A percentile compares a stretch with the other conserved stretches of the same genome.
These are phyloP conservation scores for Plasmodium cynomolgi DNA, from an alignment of 169 alveolate species.

Conservation along the genomic window DNA sequence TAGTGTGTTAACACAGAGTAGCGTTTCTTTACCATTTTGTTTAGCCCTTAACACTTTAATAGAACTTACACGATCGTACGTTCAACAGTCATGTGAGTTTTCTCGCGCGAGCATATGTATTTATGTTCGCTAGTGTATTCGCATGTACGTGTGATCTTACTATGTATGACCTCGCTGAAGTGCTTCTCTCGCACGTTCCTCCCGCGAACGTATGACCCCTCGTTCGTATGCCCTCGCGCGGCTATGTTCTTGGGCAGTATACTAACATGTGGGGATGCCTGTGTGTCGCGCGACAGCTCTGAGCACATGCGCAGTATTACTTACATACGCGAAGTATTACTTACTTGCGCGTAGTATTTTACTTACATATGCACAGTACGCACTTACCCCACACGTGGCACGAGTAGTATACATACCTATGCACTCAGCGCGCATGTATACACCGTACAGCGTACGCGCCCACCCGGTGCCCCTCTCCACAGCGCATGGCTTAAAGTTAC, in stretches of 20 bases:
- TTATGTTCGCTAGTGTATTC: not conserved
- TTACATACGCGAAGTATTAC: not conserved
- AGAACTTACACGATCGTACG: not conserved
- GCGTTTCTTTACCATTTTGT: not conserved
- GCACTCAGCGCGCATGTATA: not conserved
- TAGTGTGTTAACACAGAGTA: slow-evolving; percentile 11
- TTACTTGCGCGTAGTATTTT: not conserved
- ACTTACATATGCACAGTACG: slow-evolving; percentile 9
- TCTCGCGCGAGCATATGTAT: not conserved
- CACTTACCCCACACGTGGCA: not conserved
- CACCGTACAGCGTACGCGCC: not conserved
- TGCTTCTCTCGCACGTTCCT: not conserved
- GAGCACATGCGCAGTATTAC: not conserved
- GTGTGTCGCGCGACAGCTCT: not conserved
- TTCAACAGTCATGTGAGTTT: not conserved
- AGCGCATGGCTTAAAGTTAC: not conserved
- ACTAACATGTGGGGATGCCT: not conserved
- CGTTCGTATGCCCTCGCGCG: not conserved
- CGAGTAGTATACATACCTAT: not conserved
- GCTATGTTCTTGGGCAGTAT: not conserved
- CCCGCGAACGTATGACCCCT: not conserved
- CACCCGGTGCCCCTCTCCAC: not conserved
- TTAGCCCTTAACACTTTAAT: not conserved
- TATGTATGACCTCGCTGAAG: not conserved
- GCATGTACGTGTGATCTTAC: not conserved